Percentiles rank a stretch among this genome's conserved stretches.
phyloP scores from a whole-genome alignment of 139 green algal species.

The Auxenochlorella protothecoides region DNA sequence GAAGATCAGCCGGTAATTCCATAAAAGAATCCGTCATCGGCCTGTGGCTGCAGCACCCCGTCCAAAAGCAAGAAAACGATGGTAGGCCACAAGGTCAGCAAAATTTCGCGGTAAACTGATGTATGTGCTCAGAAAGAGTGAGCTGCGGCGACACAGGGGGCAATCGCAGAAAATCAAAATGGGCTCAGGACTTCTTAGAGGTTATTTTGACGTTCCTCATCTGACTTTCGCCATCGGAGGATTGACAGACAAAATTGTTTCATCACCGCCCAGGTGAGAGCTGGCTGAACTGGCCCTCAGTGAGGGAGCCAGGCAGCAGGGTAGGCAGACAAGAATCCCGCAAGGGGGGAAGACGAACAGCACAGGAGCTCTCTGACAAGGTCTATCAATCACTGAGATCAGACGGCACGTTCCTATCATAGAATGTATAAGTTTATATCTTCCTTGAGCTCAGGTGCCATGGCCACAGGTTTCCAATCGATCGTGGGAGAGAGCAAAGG shows the following conservation, averaged over 20 bases:
- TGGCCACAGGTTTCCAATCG: neutral
- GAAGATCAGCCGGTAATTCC: slow-evolving; percentile 7
- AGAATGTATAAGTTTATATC: slow-evolving; percentile 10
- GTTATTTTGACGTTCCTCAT: slow-evolving; percentile 1
- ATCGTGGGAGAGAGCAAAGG: neutral
- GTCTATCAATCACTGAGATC: slow-evolving; percentile 21
- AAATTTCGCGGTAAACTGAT: no score
- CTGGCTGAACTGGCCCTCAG: no score
- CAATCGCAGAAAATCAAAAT: no score
- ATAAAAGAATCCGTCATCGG: slow-evolving; percentile 3
- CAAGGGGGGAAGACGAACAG: neutral
- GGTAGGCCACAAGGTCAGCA: neutral
- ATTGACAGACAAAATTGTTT: slow-evolving; percentile 10
- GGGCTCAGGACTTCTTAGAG: slow-evolving; percentile 10
- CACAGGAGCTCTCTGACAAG: slow-evolving; percentile 12
- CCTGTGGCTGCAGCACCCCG: neutral
- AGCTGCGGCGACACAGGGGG: no score
- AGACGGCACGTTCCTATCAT: slow-evolving; percentile 21
- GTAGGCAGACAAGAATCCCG: neutral
- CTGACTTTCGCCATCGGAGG: neutral
- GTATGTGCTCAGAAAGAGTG: no score
- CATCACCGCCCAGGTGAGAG: neutral
- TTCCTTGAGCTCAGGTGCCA: slow-evolving; percentile 5
- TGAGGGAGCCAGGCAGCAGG: no score
- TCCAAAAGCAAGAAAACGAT: no score